These are phyloP conservation scores for Boletus semigastroideus DNA, from an alignment of 1,284 basidiomycete genomes.

Conservation along the genomic window DNA sequence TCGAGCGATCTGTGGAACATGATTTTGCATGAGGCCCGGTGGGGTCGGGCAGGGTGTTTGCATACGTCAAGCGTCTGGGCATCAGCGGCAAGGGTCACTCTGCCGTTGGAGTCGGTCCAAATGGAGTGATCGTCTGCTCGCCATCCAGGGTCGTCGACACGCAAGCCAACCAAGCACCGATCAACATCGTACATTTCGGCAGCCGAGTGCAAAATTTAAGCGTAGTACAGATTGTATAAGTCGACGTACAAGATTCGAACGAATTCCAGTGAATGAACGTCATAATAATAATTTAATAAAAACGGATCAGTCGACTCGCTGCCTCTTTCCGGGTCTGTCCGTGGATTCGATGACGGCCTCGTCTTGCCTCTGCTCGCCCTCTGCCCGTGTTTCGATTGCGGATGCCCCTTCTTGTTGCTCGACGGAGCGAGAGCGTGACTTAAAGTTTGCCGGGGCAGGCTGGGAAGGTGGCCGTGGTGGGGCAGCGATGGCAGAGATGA, in stretches of 20 bases:
- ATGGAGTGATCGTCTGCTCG: too few species aligned
- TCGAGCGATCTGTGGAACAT: too few species aligned
- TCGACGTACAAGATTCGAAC: conserved; percentile 13
- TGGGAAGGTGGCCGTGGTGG: conserved; percentile 19
- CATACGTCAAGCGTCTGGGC: too few species aligned
- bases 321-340: conserved; percentile 33
- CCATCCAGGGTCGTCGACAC: too few species aligned
- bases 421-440: conserved; percentile 29
- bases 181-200: background rate
- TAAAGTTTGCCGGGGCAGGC: conserved; percentile 8
- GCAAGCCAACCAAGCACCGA: too few species aligned
- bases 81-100: too few species aligned
- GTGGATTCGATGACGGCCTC: conserved; percentile 10
- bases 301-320: conserved; percentile 24
- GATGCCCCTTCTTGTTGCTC: conserved; percentile 25
- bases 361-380: conserved; percentile 18
- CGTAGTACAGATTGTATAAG: conserved; percentile 9
- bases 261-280: conserved; percentile 5
- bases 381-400: conserved; percentile 21
- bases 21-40: too few species aligned
- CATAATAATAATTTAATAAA: conserved; percentile 29
- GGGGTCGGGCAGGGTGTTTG: too few species aligned
- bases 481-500: conserved; percentile 2
- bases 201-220: background rate
- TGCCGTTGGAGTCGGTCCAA: too few species aligned